Evolutionary conservation across 805 yeast species (phyloP).

Genomic region (Priceomyces castillae): DNA sequence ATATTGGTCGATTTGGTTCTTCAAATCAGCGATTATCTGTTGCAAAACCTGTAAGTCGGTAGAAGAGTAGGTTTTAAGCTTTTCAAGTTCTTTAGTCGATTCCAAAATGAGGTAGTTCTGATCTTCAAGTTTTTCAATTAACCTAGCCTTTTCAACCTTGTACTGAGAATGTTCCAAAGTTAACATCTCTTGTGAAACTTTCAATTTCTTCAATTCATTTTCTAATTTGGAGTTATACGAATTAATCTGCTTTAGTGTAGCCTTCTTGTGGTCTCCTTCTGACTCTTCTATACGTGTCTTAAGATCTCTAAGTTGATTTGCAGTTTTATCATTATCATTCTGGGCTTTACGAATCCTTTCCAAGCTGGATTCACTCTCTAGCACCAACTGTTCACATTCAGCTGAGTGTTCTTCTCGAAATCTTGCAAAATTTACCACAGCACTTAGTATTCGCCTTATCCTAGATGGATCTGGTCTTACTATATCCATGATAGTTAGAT

Average conservation of each 20-base stretch:
- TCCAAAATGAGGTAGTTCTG: constrained; percentile 56
- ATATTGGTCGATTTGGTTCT: constrained; percentile 40
- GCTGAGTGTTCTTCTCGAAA: constrained; percentile 74
- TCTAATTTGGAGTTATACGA: constrained; percentile 56
- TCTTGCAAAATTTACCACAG: constrained; percentile 80
- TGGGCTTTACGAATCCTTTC: constrained; percentile 38
- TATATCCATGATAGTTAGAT: constrained; percentile 72
- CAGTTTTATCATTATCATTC: constrained; percentile 41
- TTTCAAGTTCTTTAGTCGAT: constrained; percentile 55
- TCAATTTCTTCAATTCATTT: constrained; percentile 57
- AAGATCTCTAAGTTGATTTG: constrained; percentile 29
- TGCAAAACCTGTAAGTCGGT: constrained; percentile 58
- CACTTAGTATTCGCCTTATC: constrained; percentile 66
- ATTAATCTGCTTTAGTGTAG: constrained; percentile 38
- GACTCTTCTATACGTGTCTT: constrained; percentile 31
- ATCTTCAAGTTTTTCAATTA: constrained; percentile 60
- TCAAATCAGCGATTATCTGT: constrained; percentile 52
- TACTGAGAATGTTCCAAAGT: constrained; percentile 62
- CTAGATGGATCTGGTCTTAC: constrained; percentile 73
- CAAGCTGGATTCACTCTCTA: constrained; percentile 49
- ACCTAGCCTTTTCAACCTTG: constrained; percentile 56
- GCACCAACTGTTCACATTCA: constrained; percentile 64
- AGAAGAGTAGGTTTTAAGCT: constrained; percentile 55
- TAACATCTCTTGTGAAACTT: constrained; percentile 59
- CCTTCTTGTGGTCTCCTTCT: constrained; percentile 24